Evolutionary conservation across 345 rosid genomes (phyloP).

Genomic region (Turritis glabra): DNA sequence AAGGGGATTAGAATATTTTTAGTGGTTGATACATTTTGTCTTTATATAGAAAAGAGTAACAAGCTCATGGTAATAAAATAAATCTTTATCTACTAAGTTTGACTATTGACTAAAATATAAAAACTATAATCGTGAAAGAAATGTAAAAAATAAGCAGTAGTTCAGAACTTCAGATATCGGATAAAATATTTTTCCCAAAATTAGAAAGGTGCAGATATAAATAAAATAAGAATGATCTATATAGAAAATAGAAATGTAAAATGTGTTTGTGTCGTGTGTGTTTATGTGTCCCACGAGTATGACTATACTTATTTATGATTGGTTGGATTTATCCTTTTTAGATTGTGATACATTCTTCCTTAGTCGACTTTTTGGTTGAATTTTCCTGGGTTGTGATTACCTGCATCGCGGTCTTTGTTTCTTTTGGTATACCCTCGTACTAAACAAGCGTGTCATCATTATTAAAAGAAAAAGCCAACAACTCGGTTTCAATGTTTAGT

Average conservation of each 20-base stretch:
- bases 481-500: not conserved
- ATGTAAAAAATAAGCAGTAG: not conserved
- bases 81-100: too few species aligned
- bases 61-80: too few species aligned
- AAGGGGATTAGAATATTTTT: too few species aligned
- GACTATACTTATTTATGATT: not conserved
- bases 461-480: too few species aligned
- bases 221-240: not conserved
- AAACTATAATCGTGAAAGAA: not conserved
- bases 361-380: not conserved
- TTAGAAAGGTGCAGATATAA: not conserved
- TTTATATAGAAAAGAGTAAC: too few species aligned
- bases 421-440: not conserved
- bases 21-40: too few species aligned
- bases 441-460: not conserved
- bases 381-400: not conserved
- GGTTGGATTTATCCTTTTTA: not conserved
- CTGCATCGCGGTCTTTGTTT: not conserved
- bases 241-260: not conserved
- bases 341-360: not conserved
- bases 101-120: not conserved
- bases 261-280: constrained; percentile 20
- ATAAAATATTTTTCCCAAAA: not conserved
- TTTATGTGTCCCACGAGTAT: constrained; percentile 24
- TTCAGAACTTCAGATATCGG: not conserved